phyloP scores from a whole-genome alignment of 371 early-diverging fungal genomes.

The Syncephalastrum sp. region DNA sequence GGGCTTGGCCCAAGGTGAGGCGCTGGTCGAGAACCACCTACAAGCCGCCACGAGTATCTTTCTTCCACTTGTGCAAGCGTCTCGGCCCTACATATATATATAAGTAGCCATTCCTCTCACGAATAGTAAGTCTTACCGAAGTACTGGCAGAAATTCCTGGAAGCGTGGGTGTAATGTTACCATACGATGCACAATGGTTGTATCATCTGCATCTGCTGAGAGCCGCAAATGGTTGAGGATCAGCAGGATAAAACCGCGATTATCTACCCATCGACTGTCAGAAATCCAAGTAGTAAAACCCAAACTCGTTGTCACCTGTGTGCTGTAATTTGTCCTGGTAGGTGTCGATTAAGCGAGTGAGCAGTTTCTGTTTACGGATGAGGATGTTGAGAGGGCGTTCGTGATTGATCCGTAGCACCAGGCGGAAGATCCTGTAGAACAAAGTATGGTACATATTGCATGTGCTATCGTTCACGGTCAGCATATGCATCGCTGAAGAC shows the following conservation, averaged over 20 bases:
- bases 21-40: conserved; percentile 43
- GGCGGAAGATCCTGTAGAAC: conserved; percentile 36
- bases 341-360: conserved; percentile 35
- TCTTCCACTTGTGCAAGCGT: conserved; percentile 34
- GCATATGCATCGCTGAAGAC: too few species aligned
- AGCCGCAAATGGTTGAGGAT: conserved; percentile 43
- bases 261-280: conserved; percentile 17
- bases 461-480: conserved; percentile 12
- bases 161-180: conserved; percentile 24
- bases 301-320: conserved; percentile 22
- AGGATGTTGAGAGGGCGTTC: conserved; percentile 23
- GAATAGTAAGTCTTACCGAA: conserved; percentile 20
- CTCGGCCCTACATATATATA: conserved; percentile 13
- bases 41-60: conserved; percentile 36
- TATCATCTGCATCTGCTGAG: conserved; percentile 29
- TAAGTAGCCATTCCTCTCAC: not conserved
- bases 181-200: conserved; percentile 21
- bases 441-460: conserved; percentile 45
- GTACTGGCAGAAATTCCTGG: conserved; percentile 29
- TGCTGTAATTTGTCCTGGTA: conserved; percentile 21
- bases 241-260: conserved; percentile 35
- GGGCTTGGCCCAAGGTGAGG: conserved; percentile 46
- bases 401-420: conserved; percentile 24
- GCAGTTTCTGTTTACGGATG: conserved; percentile 28
- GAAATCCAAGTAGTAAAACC: not conserved